Evolutionary conservation across 768 basidiomycete genomes (phyloP).

Genomic region (Heimioporus sp.): DNA sequence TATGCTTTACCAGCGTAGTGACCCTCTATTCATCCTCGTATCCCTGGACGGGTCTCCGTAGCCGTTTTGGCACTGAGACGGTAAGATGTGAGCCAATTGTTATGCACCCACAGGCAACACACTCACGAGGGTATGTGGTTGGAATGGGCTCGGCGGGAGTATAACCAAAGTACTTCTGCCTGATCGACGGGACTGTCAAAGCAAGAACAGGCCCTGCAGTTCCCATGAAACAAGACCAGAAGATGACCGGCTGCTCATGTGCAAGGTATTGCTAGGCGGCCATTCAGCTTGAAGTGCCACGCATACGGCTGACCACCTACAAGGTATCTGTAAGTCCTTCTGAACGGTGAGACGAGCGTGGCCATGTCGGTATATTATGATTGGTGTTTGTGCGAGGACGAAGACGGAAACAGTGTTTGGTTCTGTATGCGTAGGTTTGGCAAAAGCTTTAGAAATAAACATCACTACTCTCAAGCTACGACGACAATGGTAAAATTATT

Average conservation of each 20-base stretch:
- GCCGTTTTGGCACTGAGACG: slow-evolving; percentile 63
- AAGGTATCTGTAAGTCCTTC: slow-evolving; percentile 29
- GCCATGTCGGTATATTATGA: slow-evolving; percentile 18
- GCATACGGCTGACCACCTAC: slow-evolving; percentile 7
- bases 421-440: slow-evolving; percentile 20
- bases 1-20: neutral
- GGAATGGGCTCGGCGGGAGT: slow-evolving; percentile 67
- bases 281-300: neutral
- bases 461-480: neutral
- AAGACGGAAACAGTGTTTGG: slow-evolving; percentile 20
- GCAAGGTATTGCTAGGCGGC: slow-evolving; percentile 78
- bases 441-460: slow-evolving; percentile 25
- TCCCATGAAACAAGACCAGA: slow-evolving; percentile 81
- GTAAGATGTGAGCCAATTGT: neutral
- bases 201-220: slow-evolving; percentile 73
- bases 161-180: slow-evolving; percentile 66
- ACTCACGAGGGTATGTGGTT: slow-evolving; percentile 75
- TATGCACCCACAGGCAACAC: neutral
- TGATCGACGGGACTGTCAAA: slow-evolving; percentile 74
- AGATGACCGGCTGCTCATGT: slow-evolving; percentile 88
- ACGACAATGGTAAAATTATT: neutral
- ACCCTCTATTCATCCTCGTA: slow-evolving; percentile 61
- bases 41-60: slow-evolving; percentile 65
- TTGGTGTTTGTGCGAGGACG: slow-evolving; percentile 3
- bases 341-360: slow-evolving; percentile 28